A percentile compares a stretch with the other conserved stretches of the same genome.
Conservation (phyloP, 352 stramenopile genomes). For the Pythium insidiosum region DNA sequence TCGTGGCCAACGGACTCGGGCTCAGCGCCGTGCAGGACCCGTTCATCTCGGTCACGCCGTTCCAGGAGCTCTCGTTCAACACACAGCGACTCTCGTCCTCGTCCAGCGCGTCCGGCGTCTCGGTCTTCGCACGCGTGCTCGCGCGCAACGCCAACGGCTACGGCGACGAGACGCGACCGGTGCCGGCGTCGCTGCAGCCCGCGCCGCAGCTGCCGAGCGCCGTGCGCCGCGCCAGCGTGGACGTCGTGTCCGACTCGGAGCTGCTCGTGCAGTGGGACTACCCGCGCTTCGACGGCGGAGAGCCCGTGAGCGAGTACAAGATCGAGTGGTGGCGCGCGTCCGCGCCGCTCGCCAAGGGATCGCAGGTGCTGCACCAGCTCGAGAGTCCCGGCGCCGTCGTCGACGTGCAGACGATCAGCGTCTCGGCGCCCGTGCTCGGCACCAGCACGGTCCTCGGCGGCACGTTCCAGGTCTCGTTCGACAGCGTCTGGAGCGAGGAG, state of each 20-base stretch:
- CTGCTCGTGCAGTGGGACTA: slow-evolving; percentile 74
- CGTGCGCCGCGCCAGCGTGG: slow-evolving; percentile 25
- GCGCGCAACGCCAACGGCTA: slow-evolving; percentile 52
- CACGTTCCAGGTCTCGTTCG: slow-evolving; percentile 88
- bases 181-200: slow-evolving; percentile 40
- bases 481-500: slow-evolving; percentile 78
- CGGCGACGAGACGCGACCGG: slow-evolving; percentile 27
- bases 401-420: slow-evolving; percentile 61
- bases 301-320: slow-evolving; percentile 69
- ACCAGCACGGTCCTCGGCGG: slow-evolving; percentile 38
- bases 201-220: slow-evolving; percentile 34
- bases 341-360: slow-evolving; percentile 32
- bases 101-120: slow-evolving; percentile 22
- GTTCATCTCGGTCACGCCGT: slow-evolving; percentile 36
- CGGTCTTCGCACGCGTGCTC: slow-evolving; percentile 48
- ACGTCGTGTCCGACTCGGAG: slow-evolving; percentile 51
- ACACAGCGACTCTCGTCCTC: slow-evolving; percentile 4
- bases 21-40: slow-evolving; percentile 39
- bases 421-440: slow-evolving; percentile 50
- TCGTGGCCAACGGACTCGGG: slow-evolving; percentile 42
- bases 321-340: slow-evolving; percentile 60
- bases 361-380: slow-evolving; percentile 39
- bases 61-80: slow-evolving; percentile 33
- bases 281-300: slow-evolving; percentile 51
- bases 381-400: slow-evolving; percentile 23